Percentiles rank a stretch among this genome's conserved stretches.
Conservation (phyloP, 2,329 filamentous ascomycete species). For the Metarhizium humberi region DNA sequence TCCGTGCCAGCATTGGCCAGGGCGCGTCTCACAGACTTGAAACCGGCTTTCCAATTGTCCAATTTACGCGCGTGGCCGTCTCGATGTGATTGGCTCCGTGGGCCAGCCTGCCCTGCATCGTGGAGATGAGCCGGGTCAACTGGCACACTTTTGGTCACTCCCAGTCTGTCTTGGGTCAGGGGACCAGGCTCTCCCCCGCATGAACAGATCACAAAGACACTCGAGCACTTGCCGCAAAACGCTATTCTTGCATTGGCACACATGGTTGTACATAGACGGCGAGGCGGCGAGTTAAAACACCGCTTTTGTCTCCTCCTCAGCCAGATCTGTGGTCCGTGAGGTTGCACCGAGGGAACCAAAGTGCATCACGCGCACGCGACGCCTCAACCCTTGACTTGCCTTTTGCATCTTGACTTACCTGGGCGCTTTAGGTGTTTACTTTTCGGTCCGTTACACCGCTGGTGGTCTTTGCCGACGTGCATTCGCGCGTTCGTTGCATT, state of each 20-base stretch:
- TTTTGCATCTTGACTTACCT: background rate
- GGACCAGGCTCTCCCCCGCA: background rate
- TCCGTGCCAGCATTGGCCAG: too few relatives aligned
- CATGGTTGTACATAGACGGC: too few relatives aligned
- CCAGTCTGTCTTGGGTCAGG: background rate
- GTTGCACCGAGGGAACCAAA: background rate
- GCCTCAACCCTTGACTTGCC: background rate
- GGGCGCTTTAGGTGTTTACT: background rate
- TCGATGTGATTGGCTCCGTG: background rate
- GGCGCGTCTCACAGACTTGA: too few relatives aligned
- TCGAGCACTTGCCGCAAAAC: too few relatives aligned
- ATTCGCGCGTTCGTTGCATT: background rate
- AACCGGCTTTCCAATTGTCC: background rate
- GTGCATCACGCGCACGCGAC: background rate
- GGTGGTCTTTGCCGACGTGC: background rate
- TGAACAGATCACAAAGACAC: background rate
- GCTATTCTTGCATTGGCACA: too few relatives aligned
- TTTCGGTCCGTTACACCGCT: background rate
- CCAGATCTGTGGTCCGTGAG: background rate
- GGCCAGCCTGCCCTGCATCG: background rate
- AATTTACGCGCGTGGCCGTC: background rate
- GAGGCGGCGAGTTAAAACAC: too few relatives aligned
- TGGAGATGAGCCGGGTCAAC: background rate
- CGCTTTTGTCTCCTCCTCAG: too few relatives aligned
- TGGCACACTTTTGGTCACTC: background rate